Base-by-base conservation (phyloP, 2,329 filamentous ascomycete genomes). In the Ophiosphaerella herpotricha region DNA sequence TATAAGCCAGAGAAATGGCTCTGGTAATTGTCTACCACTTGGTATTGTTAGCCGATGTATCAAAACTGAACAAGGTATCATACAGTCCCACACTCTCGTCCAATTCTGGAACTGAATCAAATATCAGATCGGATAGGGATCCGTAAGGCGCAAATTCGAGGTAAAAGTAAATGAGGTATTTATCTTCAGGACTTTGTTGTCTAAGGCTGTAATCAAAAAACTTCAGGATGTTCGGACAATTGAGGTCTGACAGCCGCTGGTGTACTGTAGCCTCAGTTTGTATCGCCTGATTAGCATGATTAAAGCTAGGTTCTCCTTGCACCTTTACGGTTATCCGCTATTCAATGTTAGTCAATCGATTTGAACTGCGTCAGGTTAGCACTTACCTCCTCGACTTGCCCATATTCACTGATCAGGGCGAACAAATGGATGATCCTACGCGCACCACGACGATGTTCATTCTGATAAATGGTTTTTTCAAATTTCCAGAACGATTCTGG, bases 1-100 rank as follows among this genome's bases (percentile, higher is more conserved):
- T 12, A 49, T 48, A 6, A 49, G 31, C 48, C 52, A 55, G 5
- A 54, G 37, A 24, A 46, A 36, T 3, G 47, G 44, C 34, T 54
- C 48, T 5, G 48, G 52, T 12, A 54, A 33, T 31, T 54, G 48
- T 41, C 21, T 33, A 6, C 11, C 37, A 1, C 39, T 40, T 18
- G 1, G n/a, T 6, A 13, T 26, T 39, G 33, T 46, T 11, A 32
- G 29, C 21, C 24, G 16, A 7, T 40, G 23, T 2, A 29, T 40
- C n/a, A 14, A 29, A 7, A 23, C 24, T 5, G 26, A 4, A 31
- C 23, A 8, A 29, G 16, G 3, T 31, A n/a, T 8, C 18, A n/a
- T 36, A 13, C 29, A 4, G n/a, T n/a, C 13, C 12, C 11, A 14
- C 9, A 23, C 7, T 14, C 9, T 8, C 4, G 7, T 13, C 21